phyloP scores from a whole-genome alignment of 2,329 filamentous ascomycete genomes.

The Xylaria sp. region DNA sequence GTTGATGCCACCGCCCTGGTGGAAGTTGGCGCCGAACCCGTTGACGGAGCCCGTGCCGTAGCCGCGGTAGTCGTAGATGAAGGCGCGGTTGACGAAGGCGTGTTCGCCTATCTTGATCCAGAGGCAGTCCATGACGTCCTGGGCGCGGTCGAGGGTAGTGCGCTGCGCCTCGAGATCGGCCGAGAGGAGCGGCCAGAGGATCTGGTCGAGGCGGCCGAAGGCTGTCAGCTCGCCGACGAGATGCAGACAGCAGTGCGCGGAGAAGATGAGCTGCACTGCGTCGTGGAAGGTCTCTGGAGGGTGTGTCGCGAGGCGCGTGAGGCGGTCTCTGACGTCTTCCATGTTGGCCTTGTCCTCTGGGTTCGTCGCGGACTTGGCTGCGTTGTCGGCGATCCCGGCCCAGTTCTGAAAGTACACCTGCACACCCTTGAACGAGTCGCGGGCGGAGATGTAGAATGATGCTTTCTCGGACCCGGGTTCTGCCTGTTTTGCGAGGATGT shows the following conservation, averaged over 20 bases:
- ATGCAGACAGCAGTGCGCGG: conserved; percentile 21
- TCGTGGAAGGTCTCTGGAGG: conserved; percentile 22
- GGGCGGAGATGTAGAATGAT: conserved; percentile 19
- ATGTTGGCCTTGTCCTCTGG: conserved; percentile 15
- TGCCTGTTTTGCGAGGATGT: conserved; percentile 1
- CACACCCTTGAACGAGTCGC: conserved; percentile 20
- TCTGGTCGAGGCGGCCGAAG: conserved; percentile 25
- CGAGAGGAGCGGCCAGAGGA: conserved; percentile 25
- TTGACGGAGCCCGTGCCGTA: conserved; percentile 21
- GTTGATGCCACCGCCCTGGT: conserved; percentile 27
- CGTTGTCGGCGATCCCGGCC: conserved; percentile 16
- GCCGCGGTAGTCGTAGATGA: conserved; percentile 25
- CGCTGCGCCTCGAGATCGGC: not conserved
- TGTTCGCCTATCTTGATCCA: conserved; percentile 28
- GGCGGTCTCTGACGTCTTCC: conserved; percentile 15
- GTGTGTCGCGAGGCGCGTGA: conserved; percentile 3
- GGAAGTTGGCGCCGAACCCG: conserved; percentile 22
- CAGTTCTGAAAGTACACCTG: conserved; percentile 23
- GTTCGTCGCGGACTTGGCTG: not conserved
- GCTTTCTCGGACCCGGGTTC: conserved; percentile 1
- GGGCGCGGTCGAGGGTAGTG: conserved; percentile 10
- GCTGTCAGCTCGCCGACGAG: conserved; percentile 26
- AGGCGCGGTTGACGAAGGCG: conserved; percentile 29
- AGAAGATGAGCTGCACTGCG: conserved; percentile 26
- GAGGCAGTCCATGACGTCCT: conserved; percentile 26